Percentiles rank a stretch among this genome's conserved stretches.
Conservation (phyloP, 1,284 basidiomycete genomes). For the Leccinum pachyderme region DNA sequence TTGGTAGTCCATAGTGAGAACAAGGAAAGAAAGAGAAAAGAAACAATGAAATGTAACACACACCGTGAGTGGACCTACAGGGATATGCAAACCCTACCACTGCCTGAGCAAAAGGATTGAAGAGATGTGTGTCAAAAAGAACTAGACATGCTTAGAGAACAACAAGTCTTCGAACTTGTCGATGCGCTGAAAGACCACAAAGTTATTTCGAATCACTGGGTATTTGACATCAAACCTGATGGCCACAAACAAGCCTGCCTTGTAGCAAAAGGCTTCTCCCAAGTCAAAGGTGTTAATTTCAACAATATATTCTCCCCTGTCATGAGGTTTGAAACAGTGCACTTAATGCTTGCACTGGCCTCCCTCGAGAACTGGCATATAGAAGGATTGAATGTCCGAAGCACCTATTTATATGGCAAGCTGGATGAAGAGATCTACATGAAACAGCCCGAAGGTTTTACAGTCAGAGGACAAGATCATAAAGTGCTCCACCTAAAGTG, state of each 20-base stretch:
- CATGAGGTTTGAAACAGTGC: conserved; percentile 30
- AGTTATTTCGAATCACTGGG: no score
- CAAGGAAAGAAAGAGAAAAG: no score
- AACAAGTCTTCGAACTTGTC: conserved; percentile 18
- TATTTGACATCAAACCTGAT: no score
- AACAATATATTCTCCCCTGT: conserved; percentile 45
- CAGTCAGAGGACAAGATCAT: not conserved
- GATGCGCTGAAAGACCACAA: conserved; percentile 29
- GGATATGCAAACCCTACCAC: no score
- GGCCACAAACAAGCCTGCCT: no score
- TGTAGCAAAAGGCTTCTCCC: no score
- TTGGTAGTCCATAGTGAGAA: no score
- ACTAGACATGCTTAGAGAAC: not conserved
- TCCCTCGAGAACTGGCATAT: not conserved
- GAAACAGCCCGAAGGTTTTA: not conserved
- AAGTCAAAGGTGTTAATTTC: conserved; percentile 7
- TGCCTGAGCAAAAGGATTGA: not conserved
- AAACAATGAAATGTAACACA: no score
- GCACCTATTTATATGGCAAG: not conserved
- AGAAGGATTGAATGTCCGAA: not conserved
- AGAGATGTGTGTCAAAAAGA: not conserved
- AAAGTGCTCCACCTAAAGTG: no score
- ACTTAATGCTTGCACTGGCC: not conserved
- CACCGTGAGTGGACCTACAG: no score
- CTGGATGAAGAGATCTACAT: not conserved